phyloP scores from a whole-genome alignment of 371 early-diverging fungal species.

The Phascolomyces articulosus region DNA sequence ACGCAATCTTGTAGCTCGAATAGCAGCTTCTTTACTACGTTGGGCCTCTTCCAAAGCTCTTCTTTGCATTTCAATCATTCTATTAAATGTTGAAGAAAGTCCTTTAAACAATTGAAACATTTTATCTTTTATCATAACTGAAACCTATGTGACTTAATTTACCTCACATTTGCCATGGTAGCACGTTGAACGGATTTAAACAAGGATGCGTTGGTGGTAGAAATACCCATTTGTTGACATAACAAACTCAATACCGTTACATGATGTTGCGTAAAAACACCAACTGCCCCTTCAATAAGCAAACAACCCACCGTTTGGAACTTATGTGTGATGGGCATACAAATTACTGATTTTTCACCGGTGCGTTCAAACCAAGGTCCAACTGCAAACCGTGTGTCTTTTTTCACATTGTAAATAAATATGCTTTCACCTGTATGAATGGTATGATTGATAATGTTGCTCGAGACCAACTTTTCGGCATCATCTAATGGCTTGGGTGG shows the following conservation, averaged over 20 bases:
- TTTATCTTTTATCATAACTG: not conserved
- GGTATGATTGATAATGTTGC: slow-evolving; percentile 43
- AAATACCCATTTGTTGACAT: slow-evolving; percentile 64
- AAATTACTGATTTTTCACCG: slow-evolving; percentile 55
- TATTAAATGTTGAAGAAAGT: too few relatives aligned
- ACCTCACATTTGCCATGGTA: slow-evolving; percentile 38
- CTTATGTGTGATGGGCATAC: slow-evolving; percentile 60
- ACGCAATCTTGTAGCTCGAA: slow-evolving; percentile 38
- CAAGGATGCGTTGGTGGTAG: slow-evolving; percentile 57
- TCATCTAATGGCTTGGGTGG: slow-evolving; percentile 26
- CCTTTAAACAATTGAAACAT: too few relatives aligned
- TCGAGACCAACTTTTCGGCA: slow-evolving; percentile 27
- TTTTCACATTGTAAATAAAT: slow-evolving; percentile 38
- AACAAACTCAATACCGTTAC: slow-evolving; percentile 56
- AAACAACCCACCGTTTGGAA: slow-evolving; percentile 49
- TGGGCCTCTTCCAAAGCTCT: slow-evolving; percentile 44
- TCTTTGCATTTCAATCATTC: slow-evolving; percentile 53
- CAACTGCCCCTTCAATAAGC: slow-evolving; percentile 56
- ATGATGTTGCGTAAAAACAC: slow-evolving; percentile 58
- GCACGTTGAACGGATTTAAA: slow-evolving; percentile 50
- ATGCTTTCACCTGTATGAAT: slow-evolving; percentile 46
- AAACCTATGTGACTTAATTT: not conserved
- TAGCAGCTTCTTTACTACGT: slow-evolving; percentile 48
- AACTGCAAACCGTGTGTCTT: slow-evolving; percentile 43
- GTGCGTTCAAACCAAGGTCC: slow-evolving; percentile 24